phyloP scores from a whole-genome alignment of 768 basidiomycete species.

The Dentipellis fragilis region DNA sequence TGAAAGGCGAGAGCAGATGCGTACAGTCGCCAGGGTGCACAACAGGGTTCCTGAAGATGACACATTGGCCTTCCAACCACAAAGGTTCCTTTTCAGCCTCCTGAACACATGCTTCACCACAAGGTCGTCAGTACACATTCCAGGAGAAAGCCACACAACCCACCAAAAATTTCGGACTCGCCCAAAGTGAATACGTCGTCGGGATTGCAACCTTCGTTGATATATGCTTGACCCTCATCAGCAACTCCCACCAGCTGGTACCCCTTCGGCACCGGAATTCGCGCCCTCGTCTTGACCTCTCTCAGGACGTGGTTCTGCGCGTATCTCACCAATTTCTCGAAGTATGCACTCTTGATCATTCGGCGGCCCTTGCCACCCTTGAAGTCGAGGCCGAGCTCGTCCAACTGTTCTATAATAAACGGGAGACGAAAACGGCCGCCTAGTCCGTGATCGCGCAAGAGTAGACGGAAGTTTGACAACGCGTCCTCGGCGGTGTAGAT shows the following conservation, averaged over 20 bases:
- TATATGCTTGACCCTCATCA: conserved; percentile 70
- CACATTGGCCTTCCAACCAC: conserved; percentile 2
- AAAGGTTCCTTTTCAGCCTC: not conserved
- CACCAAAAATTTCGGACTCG: conserved; percentile 6
- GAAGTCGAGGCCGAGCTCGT: conserved; percentile 38
- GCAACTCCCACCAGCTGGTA: conserved; percentile 72
- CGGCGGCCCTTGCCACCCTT: conserved; percentile 23
- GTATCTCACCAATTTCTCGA: conserved; percentile 46
- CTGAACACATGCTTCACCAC: conserved; percentile 7
- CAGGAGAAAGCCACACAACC: not conserved
- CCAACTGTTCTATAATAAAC: conserved; percentile 40
- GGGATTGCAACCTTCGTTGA: conserved; percentile 6
- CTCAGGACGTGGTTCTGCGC: conserved; percentile 57
- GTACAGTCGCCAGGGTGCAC: conserved; percentile 25
- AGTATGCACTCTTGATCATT: conserved; percentile 45
- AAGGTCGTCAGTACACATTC: not conserved
- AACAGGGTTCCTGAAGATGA: conserved; percentile 23
- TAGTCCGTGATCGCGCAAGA: conserved; percentile 41
- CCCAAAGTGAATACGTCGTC: conserved; percentile 5
- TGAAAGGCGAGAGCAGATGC: not conserved
- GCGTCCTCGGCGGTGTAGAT: conserved; percentile 54
- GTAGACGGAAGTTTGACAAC: conserved; percentile 31
- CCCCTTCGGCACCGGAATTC: conserved; percentile 61
- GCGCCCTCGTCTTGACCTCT: conserved; percentile 65
- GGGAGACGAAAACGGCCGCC: conserved; percentile 39